Conservation (phyloP, 371 early-diverging fungal genomes). For the Cokeromyces recurvatus region DNA sequence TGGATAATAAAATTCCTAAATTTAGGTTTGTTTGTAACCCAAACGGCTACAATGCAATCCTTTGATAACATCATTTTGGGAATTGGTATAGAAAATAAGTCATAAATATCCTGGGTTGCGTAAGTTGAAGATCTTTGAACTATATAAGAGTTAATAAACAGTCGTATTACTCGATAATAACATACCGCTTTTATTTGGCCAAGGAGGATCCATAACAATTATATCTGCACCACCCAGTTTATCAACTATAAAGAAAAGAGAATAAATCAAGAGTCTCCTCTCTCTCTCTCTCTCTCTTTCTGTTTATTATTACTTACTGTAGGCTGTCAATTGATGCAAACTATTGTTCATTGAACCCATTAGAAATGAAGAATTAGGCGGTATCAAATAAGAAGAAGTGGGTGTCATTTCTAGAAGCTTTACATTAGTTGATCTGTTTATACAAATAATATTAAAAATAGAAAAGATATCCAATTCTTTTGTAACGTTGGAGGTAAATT, state of each 20-base stretch:
- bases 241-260: slow-evolving; percentile 4
- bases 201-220: slow-evolving; percentile 77
- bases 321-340: slow-evolving; percentile 17
- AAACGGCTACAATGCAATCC: slow-evolving; percentile 54
- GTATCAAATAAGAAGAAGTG: slow-evolving; percentile 28
- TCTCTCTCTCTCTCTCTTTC: background rate
- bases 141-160: slow-evolving; percentile 6
- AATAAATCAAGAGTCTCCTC: background rate
- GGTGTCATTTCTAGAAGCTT: slow-evolving; percentile 13
- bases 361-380: slow-evolving; percentile 28
- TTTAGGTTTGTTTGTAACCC: slow-evolving; percentile 75
- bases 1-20: slow-evolving; percentile 51
- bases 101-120: slow-evolving; percentile 59
- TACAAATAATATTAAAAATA: slow-evolving; percentile 25
- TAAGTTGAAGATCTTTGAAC: slow-evolving; percentile 57
- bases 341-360: slow-evolving; percentile 35
- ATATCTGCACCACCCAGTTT: slow-evolving; percentile 47
- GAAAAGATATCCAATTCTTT: slow-evolving; percentile 25
- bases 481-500: background rate
- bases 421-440: slow-evolving; percentile 6
- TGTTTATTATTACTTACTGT: too few relatives aligned
- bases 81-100: slow-evolving; percentile 61
- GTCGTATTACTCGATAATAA: background rate
- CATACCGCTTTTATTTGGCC: slow-evolving; percentile 65
- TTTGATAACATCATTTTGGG: slow-evolving; percentile 25